These are phyloP conservation scores for Euphrasia confusa DNA, from an alignment of 257 asterid genomes.

Conservation along the genomic window DNA sequence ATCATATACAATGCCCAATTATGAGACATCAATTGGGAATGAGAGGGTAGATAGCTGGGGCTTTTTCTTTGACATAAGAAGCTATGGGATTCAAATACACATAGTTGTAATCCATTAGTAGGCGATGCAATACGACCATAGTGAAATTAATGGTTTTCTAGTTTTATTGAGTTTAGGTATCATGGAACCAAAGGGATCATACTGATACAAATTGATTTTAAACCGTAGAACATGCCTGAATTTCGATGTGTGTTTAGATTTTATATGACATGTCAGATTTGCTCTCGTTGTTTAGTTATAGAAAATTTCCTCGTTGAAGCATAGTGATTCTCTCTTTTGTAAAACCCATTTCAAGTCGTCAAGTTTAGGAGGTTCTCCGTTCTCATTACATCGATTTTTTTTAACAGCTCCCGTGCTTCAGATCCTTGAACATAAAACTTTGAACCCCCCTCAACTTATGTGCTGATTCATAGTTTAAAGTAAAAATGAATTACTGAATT, in stretches of 20 bases:
- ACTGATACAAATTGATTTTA: background rate
- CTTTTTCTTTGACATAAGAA: too few species aligned
- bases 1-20: background rate
- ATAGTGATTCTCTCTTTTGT: background rate
- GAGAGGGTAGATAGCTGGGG: too few species aligned
- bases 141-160: background rate
- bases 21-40: background rate
- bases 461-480: conserved; percentile 3
- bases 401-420: too few species aligned
- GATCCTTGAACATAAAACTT: too few species aligned
- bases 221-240: background rate
- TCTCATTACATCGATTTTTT: background rate
- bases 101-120: background rate
- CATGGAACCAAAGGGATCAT: background rate
- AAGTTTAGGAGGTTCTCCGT: background rate
- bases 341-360: background rate
- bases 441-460: too few species aligned
- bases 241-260: background rate
- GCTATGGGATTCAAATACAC: too few species aligned
- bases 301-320: background rate
- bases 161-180: background rate
- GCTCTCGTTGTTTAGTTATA: background rate
- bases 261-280: background rate
- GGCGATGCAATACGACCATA: background rate
- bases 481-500: background rate